phyloP scores from a whole-genome alignment of 2,329 filamentous ascomycete genomes.

The Cladosporium sp. region DNA sequence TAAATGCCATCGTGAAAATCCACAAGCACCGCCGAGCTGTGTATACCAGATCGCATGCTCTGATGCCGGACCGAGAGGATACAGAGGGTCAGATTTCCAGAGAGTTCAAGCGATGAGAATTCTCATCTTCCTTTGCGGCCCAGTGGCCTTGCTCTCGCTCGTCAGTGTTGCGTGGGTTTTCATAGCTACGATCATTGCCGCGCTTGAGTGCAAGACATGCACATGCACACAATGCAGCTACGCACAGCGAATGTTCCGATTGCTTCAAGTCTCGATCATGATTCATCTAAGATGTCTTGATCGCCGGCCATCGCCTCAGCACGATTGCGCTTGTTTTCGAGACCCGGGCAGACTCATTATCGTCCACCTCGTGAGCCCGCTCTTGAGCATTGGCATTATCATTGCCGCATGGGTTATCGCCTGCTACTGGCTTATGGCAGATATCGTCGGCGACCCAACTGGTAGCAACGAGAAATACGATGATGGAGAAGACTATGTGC shows the following conservation, averaged over 20 bases:
- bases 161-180: slow-evolving; percentile 49
- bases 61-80: slow-evolving; percentile 28
- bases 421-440: slow-evolving; percentile 56
- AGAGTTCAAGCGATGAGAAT: slow-evolving; percentile 39
- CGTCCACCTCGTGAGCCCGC: slow-evolving; percentile 49
- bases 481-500: slow-evolving; percentile 55
- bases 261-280: slow-evolving; percentile 49
- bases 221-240: slow-evolving; percentile 41
- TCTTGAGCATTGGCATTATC: slow-evolving; percentile 51
- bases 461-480: slow-evolving; percentile 49
- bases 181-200: slow-evolving; percentile 44
- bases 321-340: slow-evolving; percentile 33
- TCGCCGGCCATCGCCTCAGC: slow-evolving; percentile 29
- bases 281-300: slow-evolving; percentile 45
- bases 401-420: slow-evolving; percentile 53
- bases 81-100: slow-evolving; percentile 32
- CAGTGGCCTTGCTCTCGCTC: slow-evolving; percentile 50
- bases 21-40: slow-evolving; percentile 1
- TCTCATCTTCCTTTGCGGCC: slow-evolving; percentile 47
- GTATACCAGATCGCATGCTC: slow-evolving; percentile 12
- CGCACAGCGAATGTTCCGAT: slow-evolving; percentile 41
- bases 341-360: slow-evolving; percentile 42
- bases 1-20: neutral
- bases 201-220: slow-evolving; percentile 46
- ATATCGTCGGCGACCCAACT: slow-evolving; percentile 57